A percentile compares a stretch with the other conserved stretches of the same genome.
Evolutionary conservation across 306 rosid species (phyloP).

Genomic region (Quercus rubra): DNA sequence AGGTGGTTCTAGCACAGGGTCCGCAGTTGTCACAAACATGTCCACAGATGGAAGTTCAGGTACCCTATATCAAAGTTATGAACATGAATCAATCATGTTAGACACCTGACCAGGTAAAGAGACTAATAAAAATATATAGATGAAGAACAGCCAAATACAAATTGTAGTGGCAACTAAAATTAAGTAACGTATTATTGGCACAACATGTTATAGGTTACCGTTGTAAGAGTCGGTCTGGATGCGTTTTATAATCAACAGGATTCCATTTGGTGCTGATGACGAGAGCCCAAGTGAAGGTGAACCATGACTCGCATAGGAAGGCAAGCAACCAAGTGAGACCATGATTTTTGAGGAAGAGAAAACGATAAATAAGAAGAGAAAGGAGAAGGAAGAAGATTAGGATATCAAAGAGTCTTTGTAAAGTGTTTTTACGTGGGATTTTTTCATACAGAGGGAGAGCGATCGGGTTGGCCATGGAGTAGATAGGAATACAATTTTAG

Average conservation of each 20-base stretch:
- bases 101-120: neutral
- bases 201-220: neutral
- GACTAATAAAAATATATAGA: too few species aligned
- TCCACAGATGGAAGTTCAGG: slow-evolving; percentile 62
- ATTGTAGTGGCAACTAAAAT: too few species aligned
- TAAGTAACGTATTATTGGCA: too few species aligned
- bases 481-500: too few species aligned
- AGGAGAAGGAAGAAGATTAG: slow-evolving; percentile 34
- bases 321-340: slow-evolving; percentile 50
- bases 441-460: slow-evolving; percentile 36
- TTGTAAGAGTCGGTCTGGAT: slow-evolving; percentile 38
- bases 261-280: slow-evolving; percentile 45
- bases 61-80: slow-evolving; percentile 21
- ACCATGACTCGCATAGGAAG: slow-evolving; percentile 59
- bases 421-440: neutral
- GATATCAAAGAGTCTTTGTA: slow-evolving; percentile 29
- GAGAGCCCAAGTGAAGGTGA: slow-evolving; percentile 41
- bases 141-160: too few species aligned
- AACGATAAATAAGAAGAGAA: slow-evolving; percentile 39
- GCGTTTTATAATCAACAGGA: slow-evolving; percentile 36
- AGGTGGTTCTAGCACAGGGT: slow-evolving; percentile 62
- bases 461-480: too few species aligned
- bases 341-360: slow-evolving; percentile 12
- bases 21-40: slow-evolving; percentile 71
- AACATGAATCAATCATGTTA: neutral